phyloP scores from a whole-genome alignment of 257 asterid genomes.

The Solanum chaucha region DNA sequence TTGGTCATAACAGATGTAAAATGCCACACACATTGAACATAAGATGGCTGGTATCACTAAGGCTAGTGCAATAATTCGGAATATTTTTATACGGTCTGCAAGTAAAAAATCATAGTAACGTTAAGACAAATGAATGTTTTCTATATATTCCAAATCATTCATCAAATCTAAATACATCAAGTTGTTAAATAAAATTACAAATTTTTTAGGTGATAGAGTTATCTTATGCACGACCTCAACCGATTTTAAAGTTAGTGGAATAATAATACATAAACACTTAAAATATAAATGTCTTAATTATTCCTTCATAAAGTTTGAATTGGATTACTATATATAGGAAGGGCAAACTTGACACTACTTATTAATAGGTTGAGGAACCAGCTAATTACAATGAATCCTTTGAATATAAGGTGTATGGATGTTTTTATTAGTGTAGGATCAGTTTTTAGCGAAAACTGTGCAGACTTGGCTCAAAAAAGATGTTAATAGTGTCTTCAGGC shows the following conservation, averaged over 20 bases:
- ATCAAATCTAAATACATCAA: not conserved
- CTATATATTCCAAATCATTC: not conserved
- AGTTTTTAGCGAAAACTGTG: not conserved
- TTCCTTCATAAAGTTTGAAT: not conserved
- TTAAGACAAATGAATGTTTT: not conserved
- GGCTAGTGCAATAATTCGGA: conserved; percentile 12
- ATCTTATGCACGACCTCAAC: not conserved
- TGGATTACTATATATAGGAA: not conserved
- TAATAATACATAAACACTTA: not conserved
- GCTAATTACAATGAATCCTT: not conserved
- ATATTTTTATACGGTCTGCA: not conserved
- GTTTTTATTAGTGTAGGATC: not conserved
- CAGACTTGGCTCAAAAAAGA: not conserved
- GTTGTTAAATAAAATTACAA: not conserved
- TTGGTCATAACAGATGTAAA: conserved; percentile 7
- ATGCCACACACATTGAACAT: conserved; percentile 5
- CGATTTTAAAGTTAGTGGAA: not conserved
- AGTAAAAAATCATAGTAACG: not conserved
- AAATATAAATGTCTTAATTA: not conserved
- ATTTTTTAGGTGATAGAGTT: not conserved
- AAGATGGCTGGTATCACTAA: conserved; percentile 19
- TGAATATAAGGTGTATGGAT: not conserved
- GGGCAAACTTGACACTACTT: not conserved
- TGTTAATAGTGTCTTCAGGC: not conserved
- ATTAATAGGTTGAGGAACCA: not conserved